A percentile compares a stretch with the other conserved stretches of the same genome.
Conservation (phyloP, 768 basidiomycete genomes). For the Amanita pseudoporphyria region DNA sequence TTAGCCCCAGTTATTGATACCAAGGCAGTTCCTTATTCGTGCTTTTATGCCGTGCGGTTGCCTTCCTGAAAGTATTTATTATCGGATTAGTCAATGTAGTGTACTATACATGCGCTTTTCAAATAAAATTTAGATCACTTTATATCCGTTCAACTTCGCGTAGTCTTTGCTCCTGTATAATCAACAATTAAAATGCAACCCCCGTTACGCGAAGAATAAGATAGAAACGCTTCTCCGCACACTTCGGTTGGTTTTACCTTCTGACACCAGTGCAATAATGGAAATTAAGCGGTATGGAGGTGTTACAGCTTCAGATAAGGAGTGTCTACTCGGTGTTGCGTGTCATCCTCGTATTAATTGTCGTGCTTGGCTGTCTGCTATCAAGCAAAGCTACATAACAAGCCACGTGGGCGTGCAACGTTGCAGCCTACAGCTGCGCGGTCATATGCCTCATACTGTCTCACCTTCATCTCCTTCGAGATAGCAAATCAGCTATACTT, state of each 20-base stretch:
- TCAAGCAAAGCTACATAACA: background rate
- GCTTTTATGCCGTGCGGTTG: constrained; percentile 2
- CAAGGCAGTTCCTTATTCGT: background rate
- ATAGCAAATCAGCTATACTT: background rate
- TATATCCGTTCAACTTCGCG: background rate
- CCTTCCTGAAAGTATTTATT: constrained; percentile 4
- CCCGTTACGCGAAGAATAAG: no score
- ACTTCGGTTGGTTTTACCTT: background rate
- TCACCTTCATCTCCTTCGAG: background rate
- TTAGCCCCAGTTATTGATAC: background rate
- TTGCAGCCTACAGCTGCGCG: background rate
- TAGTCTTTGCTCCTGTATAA: background rate
- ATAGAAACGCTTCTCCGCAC: background rate
- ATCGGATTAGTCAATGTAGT: constrained; percentile 5
- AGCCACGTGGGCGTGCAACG: background rate
- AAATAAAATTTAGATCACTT: constrained; percentile 2
- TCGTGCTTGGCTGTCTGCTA: background rate
- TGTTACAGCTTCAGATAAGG: background rate
- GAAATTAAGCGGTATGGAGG: background rate
- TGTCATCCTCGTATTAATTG: background rate
- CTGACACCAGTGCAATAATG: background rate
- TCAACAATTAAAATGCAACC: background rate
- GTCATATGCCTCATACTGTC: background rate
- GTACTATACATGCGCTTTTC: constrained; percentile 6
- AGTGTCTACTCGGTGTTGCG: constrained; percentile 1